phyloP scores from a whole-genome alignment of 2,329 filamentous ascomycete species.

The Monosporascus sp. region DNA sequence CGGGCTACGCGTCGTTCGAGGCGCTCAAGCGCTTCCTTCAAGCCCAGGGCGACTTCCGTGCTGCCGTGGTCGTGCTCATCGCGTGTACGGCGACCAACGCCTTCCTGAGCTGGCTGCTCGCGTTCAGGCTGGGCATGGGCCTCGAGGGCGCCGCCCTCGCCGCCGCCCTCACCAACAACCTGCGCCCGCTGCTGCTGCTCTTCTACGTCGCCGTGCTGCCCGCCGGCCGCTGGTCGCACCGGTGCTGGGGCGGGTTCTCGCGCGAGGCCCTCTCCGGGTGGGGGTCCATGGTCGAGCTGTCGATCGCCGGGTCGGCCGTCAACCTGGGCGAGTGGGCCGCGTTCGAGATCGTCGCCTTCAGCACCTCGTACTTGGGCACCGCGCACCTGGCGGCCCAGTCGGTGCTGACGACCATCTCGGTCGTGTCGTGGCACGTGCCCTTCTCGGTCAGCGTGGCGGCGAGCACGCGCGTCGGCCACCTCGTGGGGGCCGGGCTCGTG shows the following conservation, averaged over 20 bases:
- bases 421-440: conserved; percentile 38
- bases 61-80: conserved; percentile 40
- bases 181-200: conserved; percentile 42
- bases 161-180: conserved; percentile 42
- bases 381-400: conserved; percentile 37
- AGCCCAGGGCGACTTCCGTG: conserved; percentile 49
- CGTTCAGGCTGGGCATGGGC: conserved; percentile 36
- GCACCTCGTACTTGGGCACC: conserved; percentile 39
- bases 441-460: conserved; percentile 38
- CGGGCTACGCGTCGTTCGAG: conserved; percentile 50
- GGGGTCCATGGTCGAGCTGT: conserved; percentile 34
- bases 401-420: conserved; percentile 34
- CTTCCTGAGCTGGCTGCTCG: conserved; percentile 44
- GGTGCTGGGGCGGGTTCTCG: conserved; percentile 42
- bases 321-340: conserved; percentile 38
- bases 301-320: conserved; percentile 33
- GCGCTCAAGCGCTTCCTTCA: conserved; percentile 50
- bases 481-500: conserved; percentile 33
- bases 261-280: conserved; percentile 31
- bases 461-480: conserved; percentile 37
- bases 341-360: conserved; percentile 39
- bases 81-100: conserved; percentile 44
- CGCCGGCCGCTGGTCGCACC: conserved; percentile 31
- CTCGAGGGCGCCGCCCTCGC: conserved; percentile 47
- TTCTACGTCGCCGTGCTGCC: conserved; percentile 39